phyloP scores from a whole-genome alignment of 768 basidiomycete species.

The Rhizopogon rudus region DNA sequence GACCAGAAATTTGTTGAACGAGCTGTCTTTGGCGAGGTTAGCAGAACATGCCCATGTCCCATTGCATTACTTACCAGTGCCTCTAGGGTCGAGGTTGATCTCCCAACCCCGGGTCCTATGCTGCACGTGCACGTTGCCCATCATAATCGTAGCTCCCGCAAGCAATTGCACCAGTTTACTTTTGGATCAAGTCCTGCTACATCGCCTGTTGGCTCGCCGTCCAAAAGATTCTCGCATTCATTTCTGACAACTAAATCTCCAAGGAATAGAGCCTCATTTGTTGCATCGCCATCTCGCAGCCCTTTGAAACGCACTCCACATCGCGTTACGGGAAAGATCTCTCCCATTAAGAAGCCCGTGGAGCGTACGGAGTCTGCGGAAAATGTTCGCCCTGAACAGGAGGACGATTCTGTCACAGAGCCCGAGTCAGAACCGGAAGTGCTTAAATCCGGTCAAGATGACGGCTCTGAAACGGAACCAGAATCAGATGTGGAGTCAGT shows the following conservation, averaged over 20 bases:
- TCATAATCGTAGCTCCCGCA: background rate
- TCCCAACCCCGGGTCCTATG: background rate
- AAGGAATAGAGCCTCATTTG: background rate
- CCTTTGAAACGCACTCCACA: slow-evolving; percentile 4
- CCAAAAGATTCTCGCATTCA: background rate
- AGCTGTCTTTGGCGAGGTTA: slow-evolving; percentile 10
- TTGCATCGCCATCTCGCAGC: background rate
- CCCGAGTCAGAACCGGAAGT: slow-evolving; percentile 21
- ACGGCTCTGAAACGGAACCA: slow-evolving; percentile 27
- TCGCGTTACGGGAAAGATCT: background rate
- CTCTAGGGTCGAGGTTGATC: background rate
- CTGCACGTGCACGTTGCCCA: background rate
- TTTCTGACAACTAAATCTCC: slow-evolving; percentile 1
- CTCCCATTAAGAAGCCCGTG: background rate
- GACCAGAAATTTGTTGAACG: background rate
- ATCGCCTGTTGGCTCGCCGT: slow-evolving; percentile 1
- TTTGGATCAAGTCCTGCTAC: slow-evolving; percentile 3
- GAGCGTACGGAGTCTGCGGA: slow-evolving; percentile 2
- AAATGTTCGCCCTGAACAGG: slow-evolving; percentile 2
- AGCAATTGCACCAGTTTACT: background rate
- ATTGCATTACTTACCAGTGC: slow-evolving; percentile 7
- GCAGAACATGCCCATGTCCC: background rate
- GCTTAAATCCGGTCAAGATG: slow-evolving; percentile 2
- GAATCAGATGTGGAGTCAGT: slow-evolving; percentile 25
- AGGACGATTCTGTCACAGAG: slow-evolving; percentile 27